Evolutionary conservation across 352 stramenopile species (phyloP).

Genomic region (Phytophthora citricola): DNA sequence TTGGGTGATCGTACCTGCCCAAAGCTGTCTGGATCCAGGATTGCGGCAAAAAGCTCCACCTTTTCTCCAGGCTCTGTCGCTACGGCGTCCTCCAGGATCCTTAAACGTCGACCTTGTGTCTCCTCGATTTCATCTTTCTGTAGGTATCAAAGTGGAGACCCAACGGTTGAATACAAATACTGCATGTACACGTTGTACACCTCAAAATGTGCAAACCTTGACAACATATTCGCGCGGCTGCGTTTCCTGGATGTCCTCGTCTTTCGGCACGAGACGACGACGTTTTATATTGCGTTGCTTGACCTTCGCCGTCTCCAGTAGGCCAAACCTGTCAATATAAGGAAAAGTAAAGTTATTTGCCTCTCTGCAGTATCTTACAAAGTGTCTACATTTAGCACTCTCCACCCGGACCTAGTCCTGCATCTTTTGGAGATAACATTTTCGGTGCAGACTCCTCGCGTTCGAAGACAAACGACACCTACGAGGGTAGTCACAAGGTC

Average conservation of each 20-base stretch:
- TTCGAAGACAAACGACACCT: no score
- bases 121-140: conserved; percentile 11
- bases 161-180: no score
- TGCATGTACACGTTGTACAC: no score
- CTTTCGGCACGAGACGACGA: not conserved
- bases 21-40: conserved; percentile 19
- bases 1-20: conserved; percentile 9
- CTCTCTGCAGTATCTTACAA: no score
- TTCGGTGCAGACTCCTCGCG: no score
- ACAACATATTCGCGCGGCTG: not conserved
- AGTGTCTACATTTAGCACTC: no score
- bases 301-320: conserved; percentile 4
- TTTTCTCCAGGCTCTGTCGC: conserved; percentile 2
- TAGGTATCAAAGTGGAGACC: not conserved
- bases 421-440: no score
- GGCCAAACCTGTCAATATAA: conserved; percentile 1
- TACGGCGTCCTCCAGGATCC: conserved; percentile 8
- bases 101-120: conserved; percentile 7
- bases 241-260: conserved; percentile 1
- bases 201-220: conserved; percentile 9
- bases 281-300: conserved; percentile 4
- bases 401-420: no score
- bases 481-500: no score
- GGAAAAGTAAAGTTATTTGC: no score
- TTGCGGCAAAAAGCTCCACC: conserved; percentile 11